Conservation (phyloP, 1,139 yeast species). For the Kluyveromyces marxianus region DNA sequence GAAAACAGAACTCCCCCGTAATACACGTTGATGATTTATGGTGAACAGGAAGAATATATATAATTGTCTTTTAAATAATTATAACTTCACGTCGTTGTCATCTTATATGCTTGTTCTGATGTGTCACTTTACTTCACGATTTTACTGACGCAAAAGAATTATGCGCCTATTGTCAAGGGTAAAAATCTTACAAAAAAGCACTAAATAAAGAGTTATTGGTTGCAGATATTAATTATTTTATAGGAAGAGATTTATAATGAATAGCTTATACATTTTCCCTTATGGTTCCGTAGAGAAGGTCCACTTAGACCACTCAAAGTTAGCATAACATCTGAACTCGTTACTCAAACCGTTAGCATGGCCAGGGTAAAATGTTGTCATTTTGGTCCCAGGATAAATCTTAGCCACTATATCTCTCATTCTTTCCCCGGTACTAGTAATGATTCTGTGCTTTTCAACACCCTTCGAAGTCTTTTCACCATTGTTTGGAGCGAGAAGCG, state of each 20-base stretch:
- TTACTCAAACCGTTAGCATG: constrained; percentile 82
- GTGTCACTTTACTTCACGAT: too few species aligned
- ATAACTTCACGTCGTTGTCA: too few species aligned
- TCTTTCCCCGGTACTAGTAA: constrained; percentile 84
- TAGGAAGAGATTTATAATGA: background rate
- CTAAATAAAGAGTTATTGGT: too few species aligned
- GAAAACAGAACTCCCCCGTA: too few species aligned
- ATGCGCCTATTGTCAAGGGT: too few species aligned
- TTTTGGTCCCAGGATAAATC: constrained; percentile 55
- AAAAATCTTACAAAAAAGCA: too few species aligned
- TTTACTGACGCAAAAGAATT: too few species aligned
- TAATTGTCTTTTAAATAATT: too few species aligned
- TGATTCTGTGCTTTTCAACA: constrained; percentile 41
- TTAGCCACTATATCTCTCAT: constrained; percentile 56
- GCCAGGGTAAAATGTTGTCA: constrained; percentile 66
- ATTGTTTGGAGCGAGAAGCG: constrained; percentile 42
- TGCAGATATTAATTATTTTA: too few species aligned
- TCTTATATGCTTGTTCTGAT: too few species aligned
- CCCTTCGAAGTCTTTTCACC: constrained; percentile 35
- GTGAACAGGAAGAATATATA: too few species aligned
- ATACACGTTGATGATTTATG: too few species aligned
- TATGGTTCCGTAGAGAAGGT: constrained; percentile 22
- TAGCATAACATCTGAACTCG: constrained; percentile 81
- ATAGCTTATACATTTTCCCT: background rate
- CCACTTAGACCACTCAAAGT: constrained; percentile 55